Evolutionary conservation across 2,329 filamentous ascomycete genomes (phyloP), one percentile per base, ranked within the genome.

Genomic region (Cladophialophora chaetospira): DNA sequence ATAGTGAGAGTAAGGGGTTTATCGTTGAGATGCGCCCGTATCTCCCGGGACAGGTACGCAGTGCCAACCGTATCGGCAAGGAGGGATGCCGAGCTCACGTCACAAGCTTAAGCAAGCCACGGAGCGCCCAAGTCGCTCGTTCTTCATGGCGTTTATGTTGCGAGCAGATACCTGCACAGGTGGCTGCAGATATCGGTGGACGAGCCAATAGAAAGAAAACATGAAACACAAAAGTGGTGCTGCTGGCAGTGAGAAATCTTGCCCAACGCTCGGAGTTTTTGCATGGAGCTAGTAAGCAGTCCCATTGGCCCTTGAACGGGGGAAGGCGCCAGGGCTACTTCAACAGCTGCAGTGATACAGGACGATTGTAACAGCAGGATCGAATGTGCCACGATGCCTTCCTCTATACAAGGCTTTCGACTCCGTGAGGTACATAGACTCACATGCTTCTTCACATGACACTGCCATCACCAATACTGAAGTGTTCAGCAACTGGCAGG

Each of bases 81-180:
- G 49, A 17, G 9, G 13, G 38, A 17, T 6, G 36, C 48, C 35
- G 40, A n/a, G 36, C 15, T 25, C 23, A 29, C 17, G 21, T 53
- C 36, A 40, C 19, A 40, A 47, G 43, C 43, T 47, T 47, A 47
- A 54, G 51, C 51, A 54, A 47, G 51, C 51, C 51, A 54, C 51
- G 23, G 42, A 28, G 43, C 42, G 42, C 31, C 51, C 21, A 54
- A 47, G 43, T 26, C 49, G 15, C 26, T 19, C 17, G 38, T 21
- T 13, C 2, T n/a, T 25, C n/a, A 8, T 8, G 17, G 5, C 40
- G 15, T 44, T 35, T 28, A 9, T 25, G 38, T 44, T 29, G 19
- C 23, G 47, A 40, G 42, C 21, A 33, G 51, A 38, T 43, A 17
- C 31, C 40, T 54, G 51, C 29, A 40, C 28, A 15, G 6, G 38